Evolutionary conservation across 805 yeast genomes (phyloP).

Genomic region (Huiozyma sinensis): DNA sequence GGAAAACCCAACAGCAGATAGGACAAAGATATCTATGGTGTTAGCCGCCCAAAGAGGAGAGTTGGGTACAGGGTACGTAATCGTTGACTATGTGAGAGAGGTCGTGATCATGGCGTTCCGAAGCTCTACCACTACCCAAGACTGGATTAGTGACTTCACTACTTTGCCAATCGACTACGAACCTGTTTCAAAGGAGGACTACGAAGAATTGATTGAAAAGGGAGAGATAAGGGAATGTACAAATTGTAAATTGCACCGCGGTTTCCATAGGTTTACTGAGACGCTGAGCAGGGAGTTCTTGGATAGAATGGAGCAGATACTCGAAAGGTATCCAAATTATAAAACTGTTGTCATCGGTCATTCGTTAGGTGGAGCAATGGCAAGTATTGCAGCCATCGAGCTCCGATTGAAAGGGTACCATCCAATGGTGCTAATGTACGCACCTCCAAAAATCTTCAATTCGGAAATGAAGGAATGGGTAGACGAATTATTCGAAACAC

Average conservation of each 20-base stretch:
- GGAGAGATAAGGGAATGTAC: constrained; percentile 30
- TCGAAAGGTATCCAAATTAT: constrained; percentile 36
- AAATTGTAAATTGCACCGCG: constrained; percentile 52
- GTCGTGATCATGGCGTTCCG: constrained; percentile 44
- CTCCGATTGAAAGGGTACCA: constrained; percentile 41
- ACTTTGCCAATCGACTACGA: constrained; percentile 36
- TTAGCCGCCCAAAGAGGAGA: constrained; percentile 34
- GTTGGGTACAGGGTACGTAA: constrained; percentile 47
- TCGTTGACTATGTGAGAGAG: constrained; percentile 35
- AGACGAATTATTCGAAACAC: constrained; percentile 38
- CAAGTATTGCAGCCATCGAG: constrained; percentile 54
- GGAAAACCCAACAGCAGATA: constrained; percentile 16
- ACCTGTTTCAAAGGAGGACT: constrained; percentile 31
- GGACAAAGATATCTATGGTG: constrained; percentile 31
- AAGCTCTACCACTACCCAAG: constrained; percentile 52
- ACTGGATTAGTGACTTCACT: constrained; percentile 52
- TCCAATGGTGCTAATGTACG: constrained; percentile 49
- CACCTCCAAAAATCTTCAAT: constrained; percentile 58
- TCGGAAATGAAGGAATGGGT: constrained; percentile 38
- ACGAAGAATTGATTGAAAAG: constrained; percentile 14
- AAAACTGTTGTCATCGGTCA: constrained; percentile 54
- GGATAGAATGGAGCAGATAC: constrained; percentile 27
- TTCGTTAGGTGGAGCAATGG: constrained; percentile 67
- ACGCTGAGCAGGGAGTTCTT: constrained; percentile 33
- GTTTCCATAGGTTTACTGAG: constrained; percentile 42